Evolutionary conservation across 257 asterid genomes (phyloP).

Genomic region (Phtheirospermum japonicum): DNA sequence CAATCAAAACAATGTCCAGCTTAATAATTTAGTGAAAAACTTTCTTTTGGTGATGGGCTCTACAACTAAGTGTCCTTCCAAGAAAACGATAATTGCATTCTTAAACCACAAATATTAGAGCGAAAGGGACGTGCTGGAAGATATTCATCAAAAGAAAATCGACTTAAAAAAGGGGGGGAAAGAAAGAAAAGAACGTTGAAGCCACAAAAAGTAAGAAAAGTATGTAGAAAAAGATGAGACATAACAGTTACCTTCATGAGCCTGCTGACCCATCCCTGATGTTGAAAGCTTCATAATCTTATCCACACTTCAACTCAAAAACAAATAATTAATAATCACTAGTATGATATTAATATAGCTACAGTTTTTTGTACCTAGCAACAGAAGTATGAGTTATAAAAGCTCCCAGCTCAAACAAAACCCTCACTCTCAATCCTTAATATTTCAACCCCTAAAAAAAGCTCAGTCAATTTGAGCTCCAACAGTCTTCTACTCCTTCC

Average conservation of each 20-base stretch:
- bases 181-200: neutral
- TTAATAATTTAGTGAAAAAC: constrained; percentile 8
- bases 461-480: constrained; percentile 26
- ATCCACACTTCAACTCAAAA: constrained; percentile 28
- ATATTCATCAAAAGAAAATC: neutral
- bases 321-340: constrained; percentile 16
- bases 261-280: constrained; percentile 62
- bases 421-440: constrained; percentile 29
- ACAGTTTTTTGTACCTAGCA: constrained; percentile 11
- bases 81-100: constrained; percentile 29
- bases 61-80: constrained; percentile 24
- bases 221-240: constrained; percentile 23
- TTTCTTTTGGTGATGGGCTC: constrained; percentile 13
- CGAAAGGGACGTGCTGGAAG: constrained; percentile 33
- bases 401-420: constrained; percentile 32
- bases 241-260: constrained; percentile 47
- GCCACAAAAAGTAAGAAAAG: constrained; percentile 10
- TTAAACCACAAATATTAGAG: constrained; percentile 22
- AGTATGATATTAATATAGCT: constrained; percentile 18
- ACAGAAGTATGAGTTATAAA: constrained; percentile 1
- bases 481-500: constrained; percentile 23
- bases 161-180: too few relatives aligned
- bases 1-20: constrained; percentile 29
- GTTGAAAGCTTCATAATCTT: constrained; percentile 56
- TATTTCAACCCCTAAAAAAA: constrained; percentile 29